phyloP scores from a whole-genome alignment of 805 yeast species.

The Torulaspora gathmanii region DNA sequence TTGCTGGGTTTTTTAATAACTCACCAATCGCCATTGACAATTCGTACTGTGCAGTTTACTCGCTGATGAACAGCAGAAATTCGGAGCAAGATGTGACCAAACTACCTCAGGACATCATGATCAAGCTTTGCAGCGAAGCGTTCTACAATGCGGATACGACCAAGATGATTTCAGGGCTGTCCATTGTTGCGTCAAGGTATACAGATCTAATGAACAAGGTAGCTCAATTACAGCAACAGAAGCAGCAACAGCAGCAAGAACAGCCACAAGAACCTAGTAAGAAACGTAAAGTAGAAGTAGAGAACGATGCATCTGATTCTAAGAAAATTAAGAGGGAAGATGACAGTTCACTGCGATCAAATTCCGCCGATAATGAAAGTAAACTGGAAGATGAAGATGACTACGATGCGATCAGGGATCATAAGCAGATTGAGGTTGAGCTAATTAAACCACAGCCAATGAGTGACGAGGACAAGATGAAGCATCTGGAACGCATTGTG shows the following conservation, averaged over 20 bases:
- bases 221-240: slow-evolving; percentile 10
- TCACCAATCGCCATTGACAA: slow-evolving; percentile 38
- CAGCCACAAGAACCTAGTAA: slow-evolving; percentile 3
- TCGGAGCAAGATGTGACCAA: slow-evolving; percentile 65
- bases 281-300: slow-evolving; percentile 13
- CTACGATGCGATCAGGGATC: slow-evolving; percentile 25
- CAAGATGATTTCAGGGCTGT: slow-evolving; percentile 59
- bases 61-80: slow-evolving; percentile 59
- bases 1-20: slow-evolving; percentile 31
- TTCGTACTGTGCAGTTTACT: slow-evolving; percentile 61
- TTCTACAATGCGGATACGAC: slow-evolving; percentile 50
- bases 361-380: slow-evolving; percentile 33
- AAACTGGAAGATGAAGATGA: slow-evolving; percentile 34
- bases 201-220: slow-evolving; percentile 40
- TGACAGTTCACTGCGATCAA: slow-evolving; percentile 22
- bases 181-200: slow-evolving; percentile 66
- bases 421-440: slow-evolving; percentile 11
- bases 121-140: slow-evolving; percentile 63
- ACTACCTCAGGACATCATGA: slow-evolving; percentile 60
- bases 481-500: slow-evolving; percentile 54
- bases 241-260: slow-evolving; percentile 6
- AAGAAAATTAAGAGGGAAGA: slow-evolving; percentile 16
- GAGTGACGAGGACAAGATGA: slow-evolving; percentile 50
- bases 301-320: slow-evolving; percentile 16
- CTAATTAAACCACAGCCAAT: slow-evolving; percentile 44